Percentiles rank a stretch among this genome's conserved stretches.
phyloP scores from a whole-genome alignment of 2,329 filamentous ascomycete species.

The Periconia digitata region DNA sequence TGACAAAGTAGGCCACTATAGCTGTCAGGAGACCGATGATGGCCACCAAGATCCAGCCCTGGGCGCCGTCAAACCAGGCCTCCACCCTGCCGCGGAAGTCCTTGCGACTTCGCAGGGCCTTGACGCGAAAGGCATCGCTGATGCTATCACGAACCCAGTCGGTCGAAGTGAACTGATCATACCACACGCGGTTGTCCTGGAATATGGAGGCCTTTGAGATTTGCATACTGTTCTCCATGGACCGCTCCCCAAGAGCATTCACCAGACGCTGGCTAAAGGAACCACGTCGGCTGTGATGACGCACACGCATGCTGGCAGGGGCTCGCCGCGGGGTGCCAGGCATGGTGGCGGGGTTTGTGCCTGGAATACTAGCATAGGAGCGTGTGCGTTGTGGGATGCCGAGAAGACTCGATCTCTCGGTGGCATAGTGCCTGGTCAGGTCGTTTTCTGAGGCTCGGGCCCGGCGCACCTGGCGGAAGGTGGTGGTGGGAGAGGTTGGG shows the following conservation, averaged over 20 bases:
- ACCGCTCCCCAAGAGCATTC: conserved; percentile 56
- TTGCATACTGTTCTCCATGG: conserved; percentile 54
- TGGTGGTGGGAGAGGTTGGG: conserved; percentile 35
- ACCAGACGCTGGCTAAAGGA: conserved; percentile 55
- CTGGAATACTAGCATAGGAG: conserved; percentile 49
- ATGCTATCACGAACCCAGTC: conserved; percentile 99
- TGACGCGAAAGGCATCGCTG: conserved; percentile 86
- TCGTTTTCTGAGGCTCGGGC: conserved; percentile 40
- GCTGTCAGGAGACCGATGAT: conserved; percentile 87
- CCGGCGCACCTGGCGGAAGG: conserved; percentile 28
- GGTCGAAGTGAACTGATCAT: conserved; percentile 96
- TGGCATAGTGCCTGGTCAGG: conserved; percentile 37
- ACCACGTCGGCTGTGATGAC: conserved; percentile 32
- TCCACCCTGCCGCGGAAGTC: conserved; percentile 80
- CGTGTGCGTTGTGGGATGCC: conserved; percentile 33
- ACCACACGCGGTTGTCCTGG: conserved; percentile 90
- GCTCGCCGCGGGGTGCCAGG: conserved; percentile 46
- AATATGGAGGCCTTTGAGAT: conserved; percentile 68
- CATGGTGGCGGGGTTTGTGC: conserved; percentile 19
- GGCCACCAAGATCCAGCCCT: conserved; percentile 93
- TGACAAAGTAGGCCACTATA: conserved; percentile 81
- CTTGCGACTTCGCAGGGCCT: conserved; percentile 76
- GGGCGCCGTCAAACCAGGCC: conserved; percentile 79
- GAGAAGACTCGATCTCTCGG: conserved; percentile 53
- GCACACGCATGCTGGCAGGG: conserved; percentile 32